These are phyloP conservation scores for Fraxinus velutina DNA, from an alignment of 305 asterid genomes.

Conservation along the genomic window DNA sequence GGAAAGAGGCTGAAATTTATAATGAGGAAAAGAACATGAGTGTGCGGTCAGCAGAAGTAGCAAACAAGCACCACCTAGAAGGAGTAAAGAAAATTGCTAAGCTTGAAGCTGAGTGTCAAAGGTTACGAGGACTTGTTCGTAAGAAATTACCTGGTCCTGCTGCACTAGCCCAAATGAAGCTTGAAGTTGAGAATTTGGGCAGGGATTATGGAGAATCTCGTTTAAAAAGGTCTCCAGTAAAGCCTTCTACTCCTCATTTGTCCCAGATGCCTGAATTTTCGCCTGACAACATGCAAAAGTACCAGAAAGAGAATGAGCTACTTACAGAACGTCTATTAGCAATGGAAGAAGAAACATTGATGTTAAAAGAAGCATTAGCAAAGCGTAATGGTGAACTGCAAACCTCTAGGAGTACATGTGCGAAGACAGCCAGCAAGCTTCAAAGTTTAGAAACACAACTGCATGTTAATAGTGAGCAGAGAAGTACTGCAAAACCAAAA, in stretches of 20 bases:
- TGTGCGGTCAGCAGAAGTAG: conserved; percentile 83
- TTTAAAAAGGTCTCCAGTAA: conserved; percentile 66
- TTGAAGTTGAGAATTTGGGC: conserved; percentile 86
- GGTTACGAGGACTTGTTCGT: conserved; percentile 90
- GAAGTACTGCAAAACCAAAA: conserved; percentile 38
- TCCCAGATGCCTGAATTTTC: conserved; percentile 59
- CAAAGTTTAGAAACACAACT: conserved; percentile 67
- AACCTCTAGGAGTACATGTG: conserved; percentile 64
- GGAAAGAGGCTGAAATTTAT: conserved; percentile 83
- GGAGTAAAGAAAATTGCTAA: conserved; percentile 89
- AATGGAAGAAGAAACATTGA: conserved; percentile 93
- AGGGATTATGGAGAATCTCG: conserved; percentile 73
- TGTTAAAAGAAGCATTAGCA: conserved; percentile 89
- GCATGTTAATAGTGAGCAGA: conserved; percentile 53
- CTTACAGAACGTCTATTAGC: conserved; percentile 71
- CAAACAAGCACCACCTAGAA: conserved; percentile 86
- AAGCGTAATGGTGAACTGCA: conserved; percentile 85
- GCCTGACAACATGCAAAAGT: conserved; percentile 56
- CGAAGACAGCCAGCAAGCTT: conserved; percentile 76
- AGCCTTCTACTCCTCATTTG: conserved; percentile 58
- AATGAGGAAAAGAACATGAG: conserved; percentile 93
- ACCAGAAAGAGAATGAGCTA: conserved; percentile 63
- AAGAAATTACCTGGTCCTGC: conserved; percentile 96
- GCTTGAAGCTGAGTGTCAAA: conserved; percentile 93
- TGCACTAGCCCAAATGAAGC: conserved; percentile 92